These are phyloP conservation scores for Nothopassalora personata DNA, from an alignment of 2,329 filamentous ascomycete genomes.

Conservation along the genomic window DNA sequence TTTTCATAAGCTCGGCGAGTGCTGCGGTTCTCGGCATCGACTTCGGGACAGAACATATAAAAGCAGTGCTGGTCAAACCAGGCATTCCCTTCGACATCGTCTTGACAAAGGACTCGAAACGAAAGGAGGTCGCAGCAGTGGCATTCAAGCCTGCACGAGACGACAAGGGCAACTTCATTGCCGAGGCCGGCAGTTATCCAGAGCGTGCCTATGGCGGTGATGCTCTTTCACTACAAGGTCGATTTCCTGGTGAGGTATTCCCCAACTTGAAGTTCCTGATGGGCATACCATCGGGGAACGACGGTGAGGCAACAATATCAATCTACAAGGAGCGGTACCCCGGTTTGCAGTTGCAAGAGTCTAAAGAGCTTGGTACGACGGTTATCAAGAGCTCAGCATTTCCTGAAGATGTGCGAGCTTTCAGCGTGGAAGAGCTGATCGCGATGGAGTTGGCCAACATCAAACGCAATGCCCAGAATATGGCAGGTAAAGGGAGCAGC, in stretches of 20 bases:
- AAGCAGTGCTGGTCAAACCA: constrained; percentile 91
- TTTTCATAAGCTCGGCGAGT: constrained; percentile 53
- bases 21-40: constrained; percentile 82
- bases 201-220: constrained; percentile 90
- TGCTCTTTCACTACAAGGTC: constrained; percentile 76
- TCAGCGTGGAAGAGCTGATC: constrained; percentile 83
- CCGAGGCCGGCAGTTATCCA: constrained; percentile 55
- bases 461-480: constrained; percentile 75
- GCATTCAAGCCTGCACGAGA: constrained; percentile 82
- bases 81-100: constrained; percentile 97
- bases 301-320: constrained; percentile 56
- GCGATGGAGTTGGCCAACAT: constrained; percentile 95
- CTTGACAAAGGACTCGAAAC: constrained; percentile 92
- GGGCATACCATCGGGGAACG: constrained; percentile 52
- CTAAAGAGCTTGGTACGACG: constrained; percentile 60
- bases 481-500: constrained; percentile 69
- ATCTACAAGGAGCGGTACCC: constrained; percentile 75
- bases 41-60: constrained; percentile 93
- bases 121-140: constrained; percentile 87
- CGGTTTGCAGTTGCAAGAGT: constrained; percentile 62
- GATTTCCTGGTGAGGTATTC: constrained; percentile 91
- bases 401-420: constrained; percentile 59
- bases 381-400: constrained; percentile 75
- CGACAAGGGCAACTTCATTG: constrained; percentile 50
- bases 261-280: constrained; percentile 87